Evolutionary conservation across 495 filamentous ascomycete species (phyloP).

Genomic region (Xylaria intraflava): DNA sequence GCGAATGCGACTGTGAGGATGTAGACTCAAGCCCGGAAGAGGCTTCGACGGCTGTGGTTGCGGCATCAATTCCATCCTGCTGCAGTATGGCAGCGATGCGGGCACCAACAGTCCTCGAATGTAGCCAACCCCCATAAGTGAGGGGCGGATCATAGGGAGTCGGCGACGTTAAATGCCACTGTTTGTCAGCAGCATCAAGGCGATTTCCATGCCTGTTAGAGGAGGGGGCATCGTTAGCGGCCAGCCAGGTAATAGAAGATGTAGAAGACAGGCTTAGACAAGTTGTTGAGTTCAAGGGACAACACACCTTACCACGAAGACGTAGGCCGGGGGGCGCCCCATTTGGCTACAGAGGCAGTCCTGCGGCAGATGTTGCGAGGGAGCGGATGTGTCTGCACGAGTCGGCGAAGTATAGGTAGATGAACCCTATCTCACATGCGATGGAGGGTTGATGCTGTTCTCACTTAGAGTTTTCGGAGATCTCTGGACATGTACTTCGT

Average conservation of each 20-base stretch:
- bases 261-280: not conserved
- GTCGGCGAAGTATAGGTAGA: no score
- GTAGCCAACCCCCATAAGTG: conserved; percentile 89
- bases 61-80: conserved; percentile 27
- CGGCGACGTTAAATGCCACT: conserved; percentile 92
- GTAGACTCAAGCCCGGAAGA: conserved; percentile 4
- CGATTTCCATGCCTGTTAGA: conserved; percentile 74
- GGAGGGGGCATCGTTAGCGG: not conserved
- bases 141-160: conserved; percentile 94
- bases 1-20: not conserved
- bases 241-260: not conserved
- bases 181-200: conserved; percentile 84
- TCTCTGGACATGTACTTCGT: no score
- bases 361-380: not conserved
- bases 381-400: no score
- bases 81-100: conserved; percentile 72
- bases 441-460: no score
- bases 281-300: not conserved
- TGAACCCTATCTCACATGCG: no score
- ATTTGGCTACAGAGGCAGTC: conserved; percentile 16
- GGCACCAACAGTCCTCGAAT: conserved; percentile 68
- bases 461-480: no score
- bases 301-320: conserved; percentile 76
- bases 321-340: conserved; percentile 42
- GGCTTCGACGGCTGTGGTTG: conserved; percentile 30